Conservation (phyloP, 257 asterid species). For the Solanum neorickii region DNA sequence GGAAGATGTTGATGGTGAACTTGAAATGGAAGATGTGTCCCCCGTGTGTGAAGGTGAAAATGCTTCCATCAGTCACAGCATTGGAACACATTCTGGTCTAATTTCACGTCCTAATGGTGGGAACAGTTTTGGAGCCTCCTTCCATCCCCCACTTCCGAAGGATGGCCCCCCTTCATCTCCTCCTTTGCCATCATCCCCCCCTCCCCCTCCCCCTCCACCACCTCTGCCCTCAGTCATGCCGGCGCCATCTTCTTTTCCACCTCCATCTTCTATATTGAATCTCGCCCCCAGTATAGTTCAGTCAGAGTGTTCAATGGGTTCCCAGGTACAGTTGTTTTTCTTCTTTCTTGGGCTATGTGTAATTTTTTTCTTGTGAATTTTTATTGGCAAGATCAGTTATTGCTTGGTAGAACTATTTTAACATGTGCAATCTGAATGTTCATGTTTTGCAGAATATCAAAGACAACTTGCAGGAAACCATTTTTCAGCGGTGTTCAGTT, state of each 20-base stretch:
- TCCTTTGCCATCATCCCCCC: constrained; percentile 36
- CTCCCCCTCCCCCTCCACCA: constrained; percentile 26
- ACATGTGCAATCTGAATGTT: background rate
- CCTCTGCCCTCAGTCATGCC: constrained; percentile 14
- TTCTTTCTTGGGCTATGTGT: background rate
- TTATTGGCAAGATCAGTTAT: background rate
- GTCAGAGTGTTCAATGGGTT: constrained; percentile 27
- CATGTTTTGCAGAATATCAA: constrained; percentile 29
- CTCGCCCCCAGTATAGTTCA: constrained; percentile 19
- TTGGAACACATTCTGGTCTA: constrained; percentile 19
- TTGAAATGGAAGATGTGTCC: constrained; percentile 95
- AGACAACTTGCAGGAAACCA: constrained; percentile 22
- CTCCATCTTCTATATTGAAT: constrained; percentile 15
- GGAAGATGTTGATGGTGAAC: constrained; percentile 93
- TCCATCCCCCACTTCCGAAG: constrained; percentile 26
- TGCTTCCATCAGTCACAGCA: constrained; percentile 23
- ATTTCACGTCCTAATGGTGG: constrained; percentile 19
- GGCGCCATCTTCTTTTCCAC: constrained; percentile 11
- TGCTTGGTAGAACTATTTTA: constrained; percentile 5
- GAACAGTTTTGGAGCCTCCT: constrained; percentile 10
- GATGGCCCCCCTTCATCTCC: constrained; percentile 38
- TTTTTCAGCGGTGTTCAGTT: constrained; percentile 21
- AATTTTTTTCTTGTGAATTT: background rate
- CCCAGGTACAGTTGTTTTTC: constrained; percentile 30
- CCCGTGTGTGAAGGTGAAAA: constrained; percentile 45